Conservation (phyloP, 345 rosid species). For the Pugionium cornutum region DNA sequence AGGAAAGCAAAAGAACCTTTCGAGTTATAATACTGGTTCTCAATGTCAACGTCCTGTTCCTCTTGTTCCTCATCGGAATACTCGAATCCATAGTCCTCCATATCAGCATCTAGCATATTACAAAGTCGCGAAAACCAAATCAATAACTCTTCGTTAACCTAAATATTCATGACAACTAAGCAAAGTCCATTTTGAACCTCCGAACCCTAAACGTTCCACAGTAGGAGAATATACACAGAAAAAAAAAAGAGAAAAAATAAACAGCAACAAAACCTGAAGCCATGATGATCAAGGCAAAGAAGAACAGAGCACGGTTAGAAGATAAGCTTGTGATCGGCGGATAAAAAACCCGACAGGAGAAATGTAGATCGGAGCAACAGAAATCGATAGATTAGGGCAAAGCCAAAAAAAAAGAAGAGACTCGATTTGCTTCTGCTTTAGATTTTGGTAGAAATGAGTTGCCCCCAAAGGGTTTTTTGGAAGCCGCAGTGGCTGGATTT, state of each 20-base stretch:
- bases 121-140: background rate
- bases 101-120: conserved; percentile 78
- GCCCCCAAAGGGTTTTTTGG: background rate
- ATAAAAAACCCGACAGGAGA: background rate
- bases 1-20: conserved; percentile 52
- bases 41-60: conserved; percentile 96
- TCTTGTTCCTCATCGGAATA: conserved; percentile 99
- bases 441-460: background rate
- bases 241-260: background rate
- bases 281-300: conserved; percentile 20
- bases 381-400: background rate
- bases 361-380: background rate
- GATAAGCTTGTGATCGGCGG: conserved; percentile 12
- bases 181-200: background rate
- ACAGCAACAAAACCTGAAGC: conserved; percentile 33
- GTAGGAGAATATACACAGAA: background rate
- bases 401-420: background rate
- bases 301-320: background rate
- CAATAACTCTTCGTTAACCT: conserved; percentile 8
- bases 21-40: conserved; percentile 95
- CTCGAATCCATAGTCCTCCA: conserved; percentile 98
- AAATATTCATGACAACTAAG: background rate
- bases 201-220: conserved; percentile 11
- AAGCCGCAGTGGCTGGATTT: background rate
- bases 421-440: background rate